Evolutionary conservation across 2,329 filamentous ascomycete species (phyloP), one percentile per base, ranked within the genome.

Genomic region (Helotiales sp.): DNA sequence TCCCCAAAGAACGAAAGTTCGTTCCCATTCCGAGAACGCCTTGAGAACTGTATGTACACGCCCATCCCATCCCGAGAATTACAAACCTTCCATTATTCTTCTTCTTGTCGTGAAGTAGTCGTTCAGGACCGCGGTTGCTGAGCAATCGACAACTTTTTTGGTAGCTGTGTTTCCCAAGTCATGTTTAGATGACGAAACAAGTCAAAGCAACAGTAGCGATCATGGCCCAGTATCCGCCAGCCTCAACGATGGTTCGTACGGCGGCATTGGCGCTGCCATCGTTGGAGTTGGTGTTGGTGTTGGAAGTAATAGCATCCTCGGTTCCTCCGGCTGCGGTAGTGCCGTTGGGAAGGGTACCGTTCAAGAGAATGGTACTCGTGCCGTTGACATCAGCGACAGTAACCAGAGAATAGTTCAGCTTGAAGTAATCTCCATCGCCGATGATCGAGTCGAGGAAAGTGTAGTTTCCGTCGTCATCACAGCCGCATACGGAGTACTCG

Each of bases 311-410:
- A 2, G 61, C 49, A 57, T 79, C 77, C 1, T 82, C 82, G 15
- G 77, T 79, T 28, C 82, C 84, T 13, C 81, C 82, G 5, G 81
- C 68, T 0, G 84, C 82, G 0, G 87, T 89, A 0, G 89, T 91
- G 58, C 87, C 87, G 71, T 91, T 90, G 32, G 89, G 86, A 3
- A 95, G 80, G 0, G 90, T 91, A n/a, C 92, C 92, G 76, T 93
- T 93, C 76, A 95, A 80, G 32, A 92, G 81, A 43, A 96, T 84
- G 1, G 86, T 89, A 69, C 79, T 79, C 1, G 84, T 90, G 59
- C 87, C 87, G 64, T 92, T 89, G 68, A 90, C 84, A 62, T 83
- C 79, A 2, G 84, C 86, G 0, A 94, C 85, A 13, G 82, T 84
- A 65, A 92, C 84, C 1, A 93, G 72, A 0, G 82, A 83, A 73